A percentile compares a stretch with the other conserved stretches of the same genome.
These are phyloP conservation scores for Capsicum rhomboideum DNA, from an alignment of 257 asterid genomes.

Conservation along the genomic window DNA sequence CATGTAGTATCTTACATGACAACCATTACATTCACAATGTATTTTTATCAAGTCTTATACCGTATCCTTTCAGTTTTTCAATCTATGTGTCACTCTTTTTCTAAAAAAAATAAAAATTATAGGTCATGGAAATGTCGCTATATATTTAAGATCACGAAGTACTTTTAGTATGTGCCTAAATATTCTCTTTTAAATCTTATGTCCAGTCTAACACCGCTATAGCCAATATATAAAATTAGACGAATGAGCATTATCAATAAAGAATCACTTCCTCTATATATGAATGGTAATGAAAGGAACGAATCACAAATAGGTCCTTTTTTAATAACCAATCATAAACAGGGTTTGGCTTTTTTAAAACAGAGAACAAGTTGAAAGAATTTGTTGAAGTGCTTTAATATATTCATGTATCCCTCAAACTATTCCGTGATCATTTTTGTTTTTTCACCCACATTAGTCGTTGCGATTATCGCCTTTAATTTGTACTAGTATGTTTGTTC, in stretches of 20 bases:
- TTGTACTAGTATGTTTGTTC: no score
- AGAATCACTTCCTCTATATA: not conserved
- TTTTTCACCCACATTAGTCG: not conserved
- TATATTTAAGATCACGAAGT: not conserved
- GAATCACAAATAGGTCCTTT: not conserved
- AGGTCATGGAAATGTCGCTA: not conserved
- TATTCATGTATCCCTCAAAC: not conserved
- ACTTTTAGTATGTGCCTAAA: not conserved
- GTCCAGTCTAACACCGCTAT: not conserved
- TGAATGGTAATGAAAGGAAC: not conserved
- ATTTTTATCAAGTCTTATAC: no score
- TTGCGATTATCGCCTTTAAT: not conserved
- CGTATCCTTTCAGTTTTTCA: no score
- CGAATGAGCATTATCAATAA: not conserved
- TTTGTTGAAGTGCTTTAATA: not conserved
- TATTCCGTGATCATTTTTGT: not conserved
- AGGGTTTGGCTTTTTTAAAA: not conserved
- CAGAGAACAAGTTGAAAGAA: not conserved
- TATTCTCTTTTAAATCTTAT: not conserved
- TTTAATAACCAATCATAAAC: not conserved
- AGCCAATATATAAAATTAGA: not conserved
- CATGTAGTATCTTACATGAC: no score
- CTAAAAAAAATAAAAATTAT: no score
- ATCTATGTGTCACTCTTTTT: no score
- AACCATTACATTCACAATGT: no score